Percentiles rank a stretch among this genome's conserved stretches.
These are phyloP conservation scores for Solanum etuberosum DNA, from an alignment of 257 asterid species.

Conservation along the genomic window DNA sequence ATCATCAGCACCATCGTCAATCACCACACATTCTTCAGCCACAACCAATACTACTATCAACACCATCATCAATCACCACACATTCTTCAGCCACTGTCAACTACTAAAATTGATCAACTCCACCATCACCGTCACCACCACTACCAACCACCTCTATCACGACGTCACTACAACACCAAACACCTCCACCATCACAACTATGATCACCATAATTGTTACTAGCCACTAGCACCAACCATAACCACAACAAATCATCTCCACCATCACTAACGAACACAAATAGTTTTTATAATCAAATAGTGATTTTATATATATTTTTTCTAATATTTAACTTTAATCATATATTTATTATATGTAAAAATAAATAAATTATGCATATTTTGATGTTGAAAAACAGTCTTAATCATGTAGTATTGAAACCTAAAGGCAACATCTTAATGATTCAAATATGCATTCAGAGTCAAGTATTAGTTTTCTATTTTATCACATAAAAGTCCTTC, in stretches of 20 bases:
- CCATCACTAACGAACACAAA: neutral
- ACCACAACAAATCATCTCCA: neutral
- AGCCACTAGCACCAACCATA: neutral
- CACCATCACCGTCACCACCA: neutral
- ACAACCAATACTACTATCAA: too few relatives aligned
- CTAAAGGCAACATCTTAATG: neutral
- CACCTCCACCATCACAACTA: neutral
- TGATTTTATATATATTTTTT: neutral
- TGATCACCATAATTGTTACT: neutral
- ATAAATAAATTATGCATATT: neutral
- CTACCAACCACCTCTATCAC: neutral
- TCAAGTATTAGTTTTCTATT: too few relatives aligned
- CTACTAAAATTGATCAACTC: neutral
- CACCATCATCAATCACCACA: too few relatives aligned
- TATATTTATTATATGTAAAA: neutral
- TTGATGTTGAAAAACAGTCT: neutral
- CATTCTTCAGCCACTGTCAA: too few relatives aligned
- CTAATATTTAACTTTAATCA: neutral
- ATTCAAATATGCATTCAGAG: neutral
- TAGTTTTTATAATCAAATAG: neutral
- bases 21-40: neutral
- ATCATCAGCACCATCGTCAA: neutral
- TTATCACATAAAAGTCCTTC: too few relatives aligned
- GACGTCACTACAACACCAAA: neutral
- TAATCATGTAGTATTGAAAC: too few relatives aligned